Conservation (phyloP, 208 protist genomes). For the Wallacemonas sp. region DNA sequence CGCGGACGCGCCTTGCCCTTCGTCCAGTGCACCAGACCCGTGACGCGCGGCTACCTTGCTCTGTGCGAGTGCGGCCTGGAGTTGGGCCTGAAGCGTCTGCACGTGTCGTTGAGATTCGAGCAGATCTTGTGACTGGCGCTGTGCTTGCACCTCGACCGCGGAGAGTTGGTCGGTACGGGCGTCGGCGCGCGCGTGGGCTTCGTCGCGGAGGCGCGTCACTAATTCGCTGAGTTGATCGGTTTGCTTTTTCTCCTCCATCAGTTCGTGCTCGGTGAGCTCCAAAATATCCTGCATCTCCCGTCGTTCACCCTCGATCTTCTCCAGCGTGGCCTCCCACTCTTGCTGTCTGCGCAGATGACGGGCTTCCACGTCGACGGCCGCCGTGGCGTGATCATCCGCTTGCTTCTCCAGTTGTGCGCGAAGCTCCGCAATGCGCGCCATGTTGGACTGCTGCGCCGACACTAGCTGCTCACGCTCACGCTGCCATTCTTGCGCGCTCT, state of each 20-base stretch:
- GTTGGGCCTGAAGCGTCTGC: constrained; percentile 18
- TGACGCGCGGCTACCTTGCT: background rate
- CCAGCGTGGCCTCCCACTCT: constrained; percentile 13
- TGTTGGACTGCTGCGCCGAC: background rate
- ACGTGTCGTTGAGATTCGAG: background rate
- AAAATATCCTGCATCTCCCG: constrained; percentile 41
- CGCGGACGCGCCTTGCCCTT: background rate
- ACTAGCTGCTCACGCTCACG: background rate
- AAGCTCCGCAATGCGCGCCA: background rate
- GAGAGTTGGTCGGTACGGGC: background rate
- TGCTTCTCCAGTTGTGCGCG: background rate
- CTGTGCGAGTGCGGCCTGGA: background rate
- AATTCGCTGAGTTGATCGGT: constrained; percentile 27
- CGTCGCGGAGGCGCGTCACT: constrained; percentile 22
- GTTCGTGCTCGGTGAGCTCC: constrained; percentile 38
- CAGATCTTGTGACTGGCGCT: constrained; percentile 12
- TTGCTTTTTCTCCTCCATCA: constrained; percentile 34
- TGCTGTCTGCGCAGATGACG: constrained; percentile 8
- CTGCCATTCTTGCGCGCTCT: background rate
- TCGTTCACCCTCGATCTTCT: background rate
- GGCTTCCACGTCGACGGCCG: constrained; percentile 3
- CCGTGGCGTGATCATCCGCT: background rate
- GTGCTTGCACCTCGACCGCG: constrained; percentile 2
- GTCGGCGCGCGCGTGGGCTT: constrained; percentile 21
- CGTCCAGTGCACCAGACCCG: background rate